Evolutionary conservation across 2,329 filamentous ascomycete genomes (phyloP).

Genomic region (Fusarium nisikadoi): DNA sequence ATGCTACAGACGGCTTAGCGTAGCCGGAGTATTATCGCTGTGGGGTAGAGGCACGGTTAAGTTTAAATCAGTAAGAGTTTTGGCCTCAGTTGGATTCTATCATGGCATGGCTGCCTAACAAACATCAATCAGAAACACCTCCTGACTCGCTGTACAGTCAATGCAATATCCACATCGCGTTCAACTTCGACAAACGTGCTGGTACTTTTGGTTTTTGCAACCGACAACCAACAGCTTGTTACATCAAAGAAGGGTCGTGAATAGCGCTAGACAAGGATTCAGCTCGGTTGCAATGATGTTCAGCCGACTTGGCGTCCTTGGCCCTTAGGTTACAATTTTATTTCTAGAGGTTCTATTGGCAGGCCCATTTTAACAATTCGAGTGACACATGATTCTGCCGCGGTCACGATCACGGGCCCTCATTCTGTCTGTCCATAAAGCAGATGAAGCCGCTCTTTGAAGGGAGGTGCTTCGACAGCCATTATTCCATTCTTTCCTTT

Average conservation of each 20-base stretch:
- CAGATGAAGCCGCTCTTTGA: fast-evolving
- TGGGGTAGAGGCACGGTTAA: background rate
- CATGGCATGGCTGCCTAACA: background rate
- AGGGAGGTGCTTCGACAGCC: fast-evolving
- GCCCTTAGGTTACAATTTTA: background rate
- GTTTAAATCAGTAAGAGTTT: background rate
- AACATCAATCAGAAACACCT: fast-evolving
- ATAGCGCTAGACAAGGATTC: background rate
- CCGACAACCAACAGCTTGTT: background rate
- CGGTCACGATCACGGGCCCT: background rate
- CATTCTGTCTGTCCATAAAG: fast-evolving
- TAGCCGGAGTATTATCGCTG: background rate
- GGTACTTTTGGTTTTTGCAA: background rate
- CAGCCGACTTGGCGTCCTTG: background rate
- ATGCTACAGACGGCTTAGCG: background rate
- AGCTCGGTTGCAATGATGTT: background rate
- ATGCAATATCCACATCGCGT: background rate
- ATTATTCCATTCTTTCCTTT: background rate
- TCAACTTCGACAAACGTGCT: background rate
- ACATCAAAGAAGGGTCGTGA: background rate
- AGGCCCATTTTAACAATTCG: fast-evolving
- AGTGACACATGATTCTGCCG: background rate
- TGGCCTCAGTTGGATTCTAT: background rate
- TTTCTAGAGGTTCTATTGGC: background rate
- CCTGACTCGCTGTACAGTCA: fast-evolving